These are phyloP conservation scores for Zea mays DNA, from an alignment of 176 grass and related monocot genomes.

Conservation along the genomic window Zm-B73-REFERENCE-NAM-5.0 NC_050097.1:1536501-1537000, in stretches of 20 bases:
- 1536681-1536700: slow-evolving; percentile 54
- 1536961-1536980: neutral
- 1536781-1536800: slow-evolving; percentile 67
- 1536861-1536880: slow-evolving; percentile 57
- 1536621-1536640: slow-evolving; percentile 51
- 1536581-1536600: slow-evolving; percentile 56
- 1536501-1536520: slow-evolving; percentile 65
- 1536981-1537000: neutral
- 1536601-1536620: slow-evolving; percentile 69
- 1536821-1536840: slow-evolving; percentile 57
- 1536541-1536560: slow-evolving; percentile 54
- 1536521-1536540: slow-evolving; percentile 72
- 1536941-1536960: neutral
- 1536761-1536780: slow-evolving; percentile 60
- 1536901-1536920: slow-evolving; percentile 18
- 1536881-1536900: slow-evolving; percentile 54
- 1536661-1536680: slow-evolving; percentile 39
- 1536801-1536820: slow-evolving; percentile 61
- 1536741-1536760: slow-evolving; percentile 54
- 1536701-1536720: slow-evolving; percentile 65
- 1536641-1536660: slow-evolving; percentile 34
- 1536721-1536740: slow-evolving; percentile 58
- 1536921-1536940: neutral
- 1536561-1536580: slow-evolving; percentile 58
- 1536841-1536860: slow-evolving; percentile 47